These are phyloP conservation scores for Melocanna baccifera DNA, from an alignment of 176 grass and related monocot species.

Conservation along the genomic window DNA sequence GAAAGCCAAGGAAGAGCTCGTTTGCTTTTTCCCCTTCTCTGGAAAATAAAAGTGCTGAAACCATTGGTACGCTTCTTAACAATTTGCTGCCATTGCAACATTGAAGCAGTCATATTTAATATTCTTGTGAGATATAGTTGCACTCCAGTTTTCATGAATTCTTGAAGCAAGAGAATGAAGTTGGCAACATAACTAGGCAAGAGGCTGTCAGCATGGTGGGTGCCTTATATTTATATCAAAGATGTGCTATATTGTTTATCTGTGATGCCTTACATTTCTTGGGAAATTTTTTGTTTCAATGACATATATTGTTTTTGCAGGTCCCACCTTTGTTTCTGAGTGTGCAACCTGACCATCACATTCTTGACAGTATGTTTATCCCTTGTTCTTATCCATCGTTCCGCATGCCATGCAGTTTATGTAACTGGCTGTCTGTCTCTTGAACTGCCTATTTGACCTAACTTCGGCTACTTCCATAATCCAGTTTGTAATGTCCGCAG, in stretches of 20 bases:
- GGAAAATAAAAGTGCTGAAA: not conserved
- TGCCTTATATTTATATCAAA: conserved; percentile 24
- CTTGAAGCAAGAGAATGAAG: conserved; percentile 96
- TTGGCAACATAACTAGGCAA: conserved; percentile 99
- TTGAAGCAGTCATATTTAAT: not conserved
- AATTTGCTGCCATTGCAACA: not conserved
- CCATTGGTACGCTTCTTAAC: not conserved
- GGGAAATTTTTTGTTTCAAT: conserved; percentile 3
- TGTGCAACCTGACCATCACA: conserved; percentile 82
- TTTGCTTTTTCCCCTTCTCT: not conserved
- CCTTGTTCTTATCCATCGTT: conserved; percentile 5
- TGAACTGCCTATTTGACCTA: not conserved
- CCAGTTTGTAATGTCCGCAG: not conserved
- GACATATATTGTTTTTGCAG: conserved; percentile 46
- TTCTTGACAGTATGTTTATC: conserved; percentile 88
- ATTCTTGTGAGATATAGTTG: too few relatives aligned
- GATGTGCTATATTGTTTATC: too few relatives aligned
- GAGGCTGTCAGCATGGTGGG: conserved; percentile 99
- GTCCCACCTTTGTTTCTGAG: conserved; percentile 95
- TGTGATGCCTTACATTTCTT: conserved; percentile 10
- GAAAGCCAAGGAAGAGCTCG: not conserved
- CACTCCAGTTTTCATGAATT: too few relatives aligned
- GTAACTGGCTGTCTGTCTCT: not conserved
- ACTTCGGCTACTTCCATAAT: not conserved
- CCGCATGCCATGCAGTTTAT: not conserved